phyloP scores from a whole-genome alignment of 148 eudicot species.

The Rhododendron simsii region DNA sequence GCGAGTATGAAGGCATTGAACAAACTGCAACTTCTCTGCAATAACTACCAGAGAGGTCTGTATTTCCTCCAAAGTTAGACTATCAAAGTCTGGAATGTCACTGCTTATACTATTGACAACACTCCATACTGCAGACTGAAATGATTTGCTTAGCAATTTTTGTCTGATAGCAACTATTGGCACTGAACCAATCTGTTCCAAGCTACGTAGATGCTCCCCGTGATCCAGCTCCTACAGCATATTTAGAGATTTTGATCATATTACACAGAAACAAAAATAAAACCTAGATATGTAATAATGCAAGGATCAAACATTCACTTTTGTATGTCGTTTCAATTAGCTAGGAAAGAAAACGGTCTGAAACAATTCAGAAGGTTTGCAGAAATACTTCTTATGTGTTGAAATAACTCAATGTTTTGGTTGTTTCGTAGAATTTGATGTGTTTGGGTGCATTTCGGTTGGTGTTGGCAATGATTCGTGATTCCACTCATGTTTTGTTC shows the following conservation, averaged over 20 bases:
- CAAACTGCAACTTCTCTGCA: slow-evolving; percentile 75
- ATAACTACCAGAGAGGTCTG: slow-evolving; percentile 40
- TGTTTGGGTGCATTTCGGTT: not conserved
- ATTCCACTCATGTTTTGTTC: not conserved
- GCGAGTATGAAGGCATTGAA: slow-evolving; percentile 64
- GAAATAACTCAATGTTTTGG: not conserved
- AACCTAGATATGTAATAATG: not conserved
- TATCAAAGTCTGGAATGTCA: slow-evolving; percentile 29
- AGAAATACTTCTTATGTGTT: not conserved
- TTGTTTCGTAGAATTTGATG: not conserved
- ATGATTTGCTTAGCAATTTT: slow-evolving; percentile 65
- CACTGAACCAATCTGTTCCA: slow-evolving; percentile 62
- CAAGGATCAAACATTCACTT: not conserved
- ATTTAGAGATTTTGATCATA: slow-evolving; percentile 1
- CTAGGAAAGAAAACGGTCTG: not conserved
- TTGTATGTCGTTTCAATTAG: not conserved
- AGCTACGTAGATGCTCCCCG: slow-evolving; percentile 38
- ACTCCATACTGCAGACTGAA: slow-evolving; percentile 76
- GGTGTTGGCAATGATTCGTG: not conserved
- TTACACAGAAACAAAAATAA: not conserved
- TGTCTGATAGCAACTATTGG: slow-evolving; percentile 45
- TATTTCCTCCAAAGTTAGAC: slow-evolving; percentile 32
- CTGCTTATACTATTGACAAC: slow-evolving; percentile 41
- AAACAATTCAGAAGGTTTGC: not conserved
- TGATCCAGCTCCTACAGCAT: slow-evolving; percentile 60